Evolutionary conservation across 208 protist genomes (phyloP), one percentile per base, ranked within the genome.

Genomic region (Plasmodiophora brassicae): DNA sequence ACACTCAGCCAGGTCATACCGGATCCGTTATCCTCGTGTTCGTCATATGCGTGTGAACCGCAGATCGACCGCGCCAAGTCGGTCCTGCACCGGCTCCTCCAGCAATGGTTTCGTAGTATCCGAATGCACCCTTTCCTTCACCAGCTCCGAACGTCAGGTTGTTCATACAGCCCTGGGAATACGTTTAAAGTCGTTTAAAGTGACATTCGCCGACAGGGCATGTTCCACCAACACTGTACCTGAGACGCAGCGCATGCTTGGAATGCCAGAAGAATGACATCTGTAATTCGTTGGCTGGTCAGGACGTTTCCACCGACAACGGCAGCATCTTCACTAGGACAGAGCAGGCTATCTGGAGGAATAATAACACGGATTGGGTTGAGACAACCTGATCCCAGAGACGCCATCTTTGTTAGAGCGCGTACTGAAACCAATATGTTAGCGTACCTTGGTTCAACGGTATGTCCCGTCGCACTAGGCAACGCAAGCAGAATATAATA

Each of bases 21-120:
- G 89, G 84, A 83, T 94, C 92, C 0, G 97, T 98, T 54, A 98
- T 96, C 54, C 97, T 90, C 46, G 97, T 98, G 90, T 98, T 98
- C 45, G 97, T 98, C 97, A 98, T 98, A 91, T 98, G 96, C 35
- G 95, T 97, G 90, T 98, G 96, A 44, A 98, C 96, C 65, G 92
- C 95, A 0, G 90, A 93, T 5, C 91, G 45, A 32, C 96, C 96
- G 57, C 96, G 46, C 90, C 95, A 97, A 50, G 71, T 91, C 0
- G 92, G 93, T 5, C 96, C 96, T 35, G 97, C 96, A 54, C 96
- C 96, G 43, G 92, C 91, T 25, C 97, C 97, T 50, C 97, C 97
- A 43, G 94, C 95, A 88, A 98, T 98, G 0, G 97, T 98, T 90
- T 98, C 96, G 91, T 98, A 98, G 85, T 98, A 98, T 36, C 88